Evolutionary conservation across 2,329 filamentous ascomycete genomes (phyloP).

Genomic region (Plenodomus lindquistii): DNA sequence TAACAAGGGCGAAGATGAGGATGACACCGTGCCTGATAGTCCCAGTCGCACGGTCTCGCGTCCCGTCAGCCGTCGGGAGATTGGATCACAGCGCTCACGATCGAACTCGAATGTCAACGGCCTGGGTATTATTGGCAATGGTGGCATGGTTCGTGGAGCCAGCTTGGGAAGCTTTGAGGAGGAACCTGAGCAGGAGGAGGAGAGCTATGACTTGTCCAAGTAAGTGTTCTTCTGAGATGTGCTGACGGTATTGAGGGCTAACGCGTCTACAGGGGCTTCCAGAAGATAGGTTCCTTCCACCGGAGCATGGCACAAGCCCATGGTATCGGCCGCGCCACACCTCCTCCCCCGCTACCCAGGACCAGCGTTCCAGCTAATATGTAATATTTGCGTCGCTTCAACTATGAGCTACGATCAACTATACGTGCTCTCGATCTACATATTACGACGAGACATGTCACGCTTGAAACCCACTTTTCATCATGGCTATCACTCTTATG

Average conservation of each 20-base stretch:
- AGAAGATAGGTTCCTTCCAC: slow-evolving; percentile 55
- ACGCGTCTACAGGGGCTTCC: slow-evolving; percentile 49
- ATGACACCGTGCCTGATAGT: slow-evolving; percentile 39
- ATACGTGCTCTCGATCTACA: too few relatives aligned
- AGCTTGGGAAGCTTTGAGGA: slow-evolving; percentile 43
- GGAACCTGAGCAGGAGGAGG: slow-evolving; percentile 50
- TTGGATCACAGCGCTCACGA: slow-evolving; percentile 30
- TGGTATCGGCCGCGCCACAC: slow-evolving; percentile 25
- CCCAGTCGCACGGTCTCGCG: slow-evolving; percentile 40
- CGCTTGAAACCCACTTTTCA: too few relatives aligned
- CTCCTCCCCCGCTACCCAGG: slow-evolving; percentile 13
- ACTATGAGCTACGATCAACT: not conserved
- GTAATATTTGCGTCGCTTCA: slow-evolving; percentile 7
- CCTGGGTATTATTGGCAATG: slow-evolving; percentile 21
- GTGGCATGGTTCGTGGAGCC: slow-evolving; percentile 42
- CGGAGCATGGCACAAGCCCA: slow-evolving; percentile 39
- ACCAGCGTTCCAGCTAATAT: slow-evolving; percentile 32
- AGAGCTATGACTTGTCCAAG: slow-evolving; percentile 55
- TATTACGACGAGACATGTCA: too few relatives aligned
- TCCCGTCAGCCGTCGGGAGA: slow-evolving; percentile 40
- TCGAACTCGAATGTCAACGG: slow-evolving; percentile 38
- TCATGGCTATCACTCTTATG: too few relatives aligned
- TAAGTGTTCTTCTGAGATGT: slow-evolving; percentile 31
- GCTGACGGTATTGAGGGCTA: slow-evolving; percentile 14
- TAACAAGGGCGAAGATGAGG: slow-evolving; percentile 38